Evolutionary conservation across 2,329 filamentous ascomycete species (phyloP).

Genomic region (Beauveria pseudobassiana): DNA sequence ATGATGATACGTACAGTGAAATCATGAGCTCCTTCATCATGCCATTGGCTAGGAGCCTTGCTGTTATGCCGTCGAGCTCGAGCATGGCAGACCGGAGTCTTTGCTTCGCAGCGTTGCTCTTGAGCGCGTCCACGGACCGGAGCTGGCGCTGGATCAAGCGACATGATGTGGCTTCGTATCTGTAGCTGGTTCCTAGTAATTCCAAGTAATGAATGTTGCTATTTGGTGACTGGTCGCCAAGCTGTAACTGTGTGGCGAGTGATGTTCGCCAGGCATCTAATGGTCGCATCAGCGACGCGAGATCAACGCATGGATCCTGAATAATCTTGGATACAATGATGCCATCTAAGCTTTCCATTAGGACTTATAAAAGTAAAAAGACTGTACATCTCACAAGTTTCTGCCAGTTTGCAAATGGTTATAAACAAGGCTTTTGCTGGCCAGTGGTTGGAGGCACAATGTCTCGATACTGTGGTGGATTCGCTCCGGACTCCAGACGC

Average conservation of each 20-base stretch:
- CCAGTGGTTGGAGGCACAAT: neutral
- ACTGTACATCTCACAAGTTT: neutral
- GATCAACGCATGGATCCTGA: neutral
- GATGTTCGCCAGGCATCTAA: slow-evolving; percentile 1
- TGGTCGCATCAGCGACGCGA: neutral
- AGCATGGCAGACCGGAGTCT: slow-evolving; percentile 1
- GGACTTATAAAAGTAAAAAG: neutral
- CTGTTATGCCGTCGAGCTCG: slow-evolving; percentile 2
- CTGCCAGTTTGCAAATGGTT: neutral
- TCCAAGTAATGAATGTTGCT: neutral
- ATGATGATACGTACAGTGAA: neutral
- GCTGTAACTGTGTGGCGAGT: neutral
- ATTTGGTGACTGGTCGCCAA: neutral
- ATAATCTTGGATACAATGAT: neutral
- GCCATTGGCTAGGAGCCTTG: neutral
- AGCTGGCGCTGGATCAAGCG: neutral
- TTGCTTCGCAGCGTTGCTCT: neutral
- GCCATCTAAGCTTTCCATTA: neutral
- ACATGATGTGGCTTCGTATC: slow-evolving; percentile 1
- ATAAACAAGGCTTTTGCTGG: neutral
- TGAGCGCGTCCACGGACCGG: neutral
- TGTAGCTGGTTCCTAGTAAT: neutral
- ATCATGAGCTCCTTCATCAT: neutral
- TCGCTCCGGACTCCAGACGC: neutral
- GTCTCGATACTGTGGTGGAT: neutral